Conservation (phyloP, 2,329 filamentous ascomycete genomes). For the Xylaria hypoxylon region DNA sequence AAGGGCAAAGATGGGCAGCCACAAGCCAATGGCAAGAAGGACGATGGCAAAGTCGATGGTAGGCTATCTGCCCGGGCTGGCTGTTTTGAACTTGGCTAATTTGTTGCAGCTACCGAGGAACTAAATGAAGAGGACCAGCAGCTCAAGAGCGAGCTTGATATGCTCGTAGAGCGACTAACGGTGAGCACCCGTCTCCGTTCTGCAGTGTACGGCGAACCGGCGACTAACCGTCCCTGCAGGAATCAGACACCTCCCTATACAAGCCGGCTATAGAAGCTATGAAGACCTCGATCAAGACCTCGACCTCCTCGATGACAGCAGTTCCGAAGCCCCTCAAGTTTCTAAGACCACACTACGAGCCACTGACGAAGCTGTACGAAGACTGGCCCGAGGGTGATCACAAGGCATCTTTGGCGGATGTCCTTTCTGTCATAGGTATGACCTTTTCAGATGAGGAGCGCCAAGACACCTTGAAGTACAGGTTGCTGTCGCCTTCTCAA, state of each 20-base stretch:
- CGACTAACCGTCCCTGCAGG: slow-evolving; percentile 62
- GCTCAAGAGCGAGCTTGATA: slow-evolving; percentile 96
- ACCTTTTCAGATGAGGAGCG: slow-evolving; percentile 97
- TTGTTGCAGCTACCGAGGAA: slow-evolving; percentile 73
- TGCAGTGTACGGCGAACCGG: background rate
- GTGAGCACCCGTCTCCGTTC: slow-evolving; percentile 60
- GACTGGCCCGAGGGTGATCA: slow-evolving; percentile 86
- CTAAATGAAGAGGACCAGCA: slow-evolving; percentile 98
- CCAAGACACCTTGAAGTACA: slow-evolving; percentile 95
- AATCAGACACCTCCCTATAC: slow-evolving; percentile 87
- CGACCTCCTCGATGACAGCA: slow-evolving; percentile 98
- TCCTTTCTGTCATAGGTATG: slow-evolving; percentile 97
- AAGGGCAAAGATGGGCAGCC: slow-evolving; percentile 78
- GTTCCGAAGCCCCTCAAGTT: slow-evolving; percentile 99
- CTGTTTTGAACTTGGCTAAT: slow-evolving; percentile 51
- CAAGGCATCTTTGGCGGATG: slow-evolving; percentile 92
- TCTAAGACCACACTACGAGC: slow-evolving; percentile 94
- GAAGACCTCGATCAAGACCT: slow-evolving; percentile 99
- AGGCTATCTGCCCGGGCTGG: slow-evolving; percentile 46
- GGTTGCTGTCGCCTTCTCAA: slow-evolving; percentile 86
- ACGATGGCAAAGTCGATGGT: slow-evolving; percentile 71
- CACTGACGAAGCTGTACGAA: slow-evolving; percentile 87
- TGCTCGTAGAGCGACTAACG: slow-evolving; percentile 95
- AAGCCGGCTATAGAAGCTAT: slow-evolving; percentile 93
- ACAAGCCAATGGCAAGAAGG: slow-evolving; percentile 79